phyloP scores from a whole-genome alignment of 495 filamentous ascomycete genomes.

The Penicillium arizonense region DNA sequence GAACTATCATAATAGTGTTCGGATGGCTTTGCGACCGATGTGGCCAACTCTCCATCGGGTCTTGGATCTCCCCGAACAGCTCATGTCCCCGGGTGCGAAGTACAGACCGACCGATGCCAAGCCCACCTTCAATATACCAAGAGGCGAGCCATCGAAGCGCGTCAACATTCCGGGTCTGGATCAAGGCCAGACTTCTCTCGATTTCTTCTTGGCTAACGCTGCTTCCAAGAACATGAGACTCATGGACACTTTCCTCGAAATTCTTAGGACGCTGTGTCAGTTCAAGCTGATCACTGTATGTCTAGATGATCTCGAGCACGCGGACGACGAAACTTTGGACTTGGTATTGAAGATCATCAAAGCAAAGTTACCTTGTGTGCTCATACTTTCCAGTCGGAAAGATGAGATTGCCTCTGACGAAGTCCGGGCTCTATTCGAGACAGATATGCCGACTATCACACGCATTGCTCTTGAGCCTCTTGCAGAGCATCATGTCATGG shows the following conservation, averaged over 20 bases:
- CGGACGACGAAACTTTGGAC: constrained; percentile 81
- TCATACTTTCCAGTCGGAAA: constrained; percentile 59
- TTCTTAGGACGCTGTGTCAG: constrained; percentile 73
- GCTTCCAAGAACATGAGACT: constrained; percentile 73
- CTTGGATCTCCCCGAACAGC: constrained; percentile 75
- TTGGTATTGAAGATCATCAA: constrained; percentile 71
- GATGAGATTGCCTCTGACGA: constrained; percentile 38
- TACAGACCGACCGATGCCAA: constrained; percentile 35
- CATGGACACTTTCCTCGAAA: constrained; percentile 80
- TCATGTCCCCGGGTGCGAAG: constrained; percentile 49
- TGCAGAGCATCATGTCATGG: constrained; percentile 67
- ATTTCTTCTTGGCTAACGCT: constrained; percentile 67
- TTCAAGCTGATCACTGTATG: constrained; percentile 81
- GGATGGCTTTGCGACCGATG: constrained; percentile 68
- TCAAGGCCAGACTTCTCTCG: constrained; percentile 57
- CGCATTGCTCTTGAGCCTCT: constrained; percentile 66
- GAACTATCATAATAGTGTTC: constrained; percentile 73
- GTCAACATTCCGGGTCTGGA: constrained; percentile 33
- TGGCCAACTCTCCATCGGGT: constrained; percentile 78
- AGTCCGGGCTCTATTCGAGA: constrained; percentile 43
- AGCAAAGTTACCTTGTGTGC: constrained; percentile 70
- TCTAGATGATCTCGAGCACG: constrained; percentile 83
- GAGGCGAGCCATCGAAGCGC: constrained; percentile 35
- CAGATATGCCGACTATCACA: constrained; percentile 51
- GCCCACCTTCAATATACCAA: constrained; percentile 26